Conservation (phyloP, 176 grass and related monocot genomes). For the Aegilops speltoides region DNA sequence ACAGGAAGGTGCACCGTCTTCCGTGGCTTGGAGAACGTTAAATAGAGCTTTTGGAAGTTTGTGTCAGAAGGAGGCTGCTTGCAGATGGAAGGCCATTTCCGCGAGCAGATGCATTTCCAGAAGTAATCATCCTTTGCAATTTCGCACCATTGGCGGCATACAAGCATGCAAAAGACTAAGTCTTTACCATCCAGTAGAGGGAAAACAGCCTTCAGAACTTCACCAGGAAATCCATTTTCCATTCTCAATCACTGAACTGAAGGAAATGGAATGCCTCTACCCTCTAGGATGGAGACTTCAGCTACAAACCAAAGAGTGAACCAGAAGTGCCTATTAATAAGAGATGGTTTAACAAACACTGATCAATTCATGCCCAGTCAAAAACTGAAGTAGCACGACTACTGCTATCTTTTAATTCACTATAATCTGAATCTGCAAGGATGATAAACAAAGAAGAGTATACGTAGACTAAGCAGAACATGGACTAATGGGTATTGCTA, state of each 20-base stretch:
- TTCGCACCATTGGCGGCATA: constrained; percentile 62
- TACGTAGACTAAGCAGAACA: neutral
- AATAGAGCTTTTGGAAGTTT: constrained; percentile 56
- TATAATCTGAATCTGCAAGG: constrained; percentile 7
- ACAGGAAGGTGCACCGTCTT: constrained; percentile 35
- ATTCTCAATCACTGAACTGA: constrained; percentile 28
- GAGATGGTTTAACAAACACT: neutral
- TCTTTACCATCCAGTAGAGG: constrained; percentile 66
- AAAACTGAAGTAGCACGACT: neutral
- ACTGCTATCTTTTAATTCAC: neutral
- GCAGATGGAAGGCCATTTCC: constrained; percentile 73
- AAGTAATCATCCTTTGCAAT: constrained; percentile 73
- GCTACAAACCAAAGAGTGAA: constrained; percentile 10
- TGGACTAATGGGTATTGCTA: neutral
- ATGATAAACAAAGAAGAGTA: neutral
- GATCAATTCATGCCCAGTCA: neutral
- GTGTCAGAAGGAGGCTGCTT: constrained; percentile 48
- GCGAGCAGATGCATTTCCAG: constrained; percentile 75
- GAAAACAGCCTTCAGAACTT: constrained; percentile 71
- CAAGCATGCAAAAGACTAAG: constrained; percentile 76
- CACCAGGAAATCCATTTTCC: constrained; percentile 57
- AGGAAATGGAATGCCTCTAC: constrained; percentile 27
- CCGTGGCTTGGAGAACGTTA: constrained; percentile 58
- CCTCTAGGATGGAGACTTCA: constrained; percentile 12
- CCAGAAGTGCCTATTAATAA: neutral